Evolutionary conservation across 768 basidiomycete species (phyloP), one percentile per base, ranked within the genome.

Genomic region (Gloeostereum incarnatum): DNA sequence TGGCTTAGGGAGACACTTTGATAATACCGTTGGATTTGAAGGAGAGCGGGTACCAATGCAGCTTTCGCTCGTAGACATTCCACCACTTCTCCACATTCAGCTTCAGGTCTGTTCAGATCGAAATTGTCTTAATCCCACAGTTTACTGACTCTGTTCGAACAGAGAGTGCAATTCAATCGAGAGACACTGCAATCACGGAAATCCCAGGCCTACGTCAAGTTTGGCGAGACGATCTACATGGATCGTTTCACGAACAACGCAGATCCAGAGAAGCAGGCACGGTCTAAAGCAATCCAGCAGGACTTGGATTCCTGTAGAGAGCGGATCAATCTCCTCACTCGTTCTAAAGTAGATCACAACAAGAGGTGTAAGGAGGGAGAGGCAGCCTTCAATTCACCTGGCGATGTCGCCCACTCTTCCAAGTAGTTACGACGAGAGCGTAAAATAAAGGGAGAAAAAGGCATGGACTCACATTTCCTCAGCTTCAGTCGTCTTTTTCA

Each of bases 101-200:
- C 72, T 99, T 6, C 91, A 97, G 75, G 93, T 90, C 36, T 44
- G 71, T 49, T 31, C 10, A 10, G 7, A 25, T 35, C 14, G 38
- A 35, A 8, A 7, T 24, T 22, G 31, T 38, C 13, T n/a, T 22
- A 17, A 8, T 26, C 27, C 24, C 7, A 14, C 8, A 17, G 14
- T 19, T 33, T 33, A 34, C n/a, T 13, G 41, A 36, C 43, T 37
- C 29, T 47, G 44, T 36, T 45, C 33, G 34, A 36, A 14, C 48
- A 93, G 90, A 68, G 92, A 41, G 92, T 91, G 3, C 91, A 94
- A 69, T 98, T 91, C 63, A 90, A 98, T 54, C 76, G 90, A 6
- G 83, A 89, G 47, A 90, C 85, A 1, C 69, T 89, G 39, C 86
- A 92, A 46, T 81, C 91, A 11, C 91, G 87, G 67, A 99, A 99